Base-by-base conservation (phyloP, 768 basidiomycete genomes). In the Erythrobasidium yunnanense region DNA sequence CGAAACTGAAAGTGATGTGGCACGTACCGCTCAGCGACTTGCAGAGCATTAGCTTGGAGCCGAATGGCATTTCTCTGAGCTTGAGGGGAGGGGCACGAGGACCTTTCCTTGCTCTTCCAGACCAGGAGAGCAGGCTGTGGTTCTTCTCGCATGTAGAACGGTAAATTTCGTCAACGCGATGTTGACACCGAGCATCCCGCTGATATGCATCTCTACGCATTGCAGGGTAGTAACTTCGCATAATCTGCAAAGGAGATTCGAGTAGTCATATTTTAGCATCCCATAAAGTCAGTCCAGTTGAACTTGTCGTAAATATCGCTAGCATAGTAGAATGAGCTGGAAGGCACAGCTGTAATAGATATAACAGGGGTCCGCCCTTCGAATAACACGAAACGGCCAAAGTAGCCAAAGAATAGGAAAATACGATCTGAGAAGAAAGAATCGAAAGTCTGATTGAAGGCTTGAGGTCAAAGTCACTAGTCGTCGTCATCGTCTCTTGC, bases 1-100 rank as follows among this genome's bases (percentile, higher is more conserved):
- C 83, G 75, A 88, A 83, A 74, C 81, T 97, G 35, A 83, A 83
- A 33, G 82, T 93, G 3, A 85, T 87, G 45, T 99, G 92, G 93
- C 90, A 96, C 70, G 78, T 96, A 15, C 85, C 90, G 0, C 84
- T 97, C 74, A 83, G 83, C 20, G 85, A 88, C 70, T 83, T 96
- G 2, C 85, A 88, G 75, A 88, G 88, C 18, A 84, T 97, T 49
- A 87, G 85, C 2, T 84, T 89, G 27, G 92, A 96, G 74, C 86
- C 91, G 72, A 88, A 84, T 17, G 92, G 92, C 0, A 88, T 99
- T 73, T 72, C 73, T 1, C 83, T 87, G 18, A 87, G 90, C 73
- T 82, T 86, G 15, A 83, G 91, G 76, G 92, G 76, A 34, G 74
- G 74, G 18, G 75, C 76, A 6, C 71, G 72, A 1, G 80, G 80